These are phyloP conservation scores for Hordeum pubiflorum DNA, from an alignment of 202 grass and related monocot species.

Conservation along the genomic window DNA sequence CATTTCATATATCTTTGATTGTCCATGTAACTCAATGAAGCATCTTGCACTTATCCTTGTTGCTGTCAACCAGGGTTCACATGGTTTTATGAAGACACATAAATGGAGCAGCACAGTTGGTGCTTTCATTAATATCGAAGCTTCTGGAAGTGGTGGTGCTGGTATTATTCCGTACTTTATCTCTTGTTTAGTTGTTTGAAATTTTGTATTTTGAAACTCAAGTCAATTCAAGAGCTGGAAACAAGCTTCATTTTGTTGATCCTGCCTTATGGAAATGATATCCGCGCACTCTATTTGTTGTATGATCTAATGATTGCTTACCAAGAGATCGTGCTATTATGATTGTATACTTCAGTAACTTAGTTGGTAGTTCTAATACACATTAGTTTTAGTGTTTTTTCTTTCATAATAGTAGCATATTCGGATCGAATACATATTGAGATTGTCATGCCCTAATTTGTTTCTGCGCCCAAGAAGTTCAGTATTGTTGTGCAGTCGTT, in stretches of 20 bases:
- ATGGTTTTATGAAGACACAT: slow-evolving; percentile 96
- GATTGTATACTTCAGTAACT: slow-evolving; percentile 1
- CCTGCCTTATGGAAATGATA: slow-evolving; percentile 15
- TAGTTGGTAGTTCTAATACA: background rate
- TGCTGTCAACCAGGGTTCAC: slow-evolving; percentile 60
- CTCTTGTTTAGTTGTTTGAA: slow-evolving; percentile 19
- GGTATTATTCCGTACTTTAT: slow-evolving; percentile 48
- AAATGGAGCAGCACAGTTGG: slow-evolving; percentile 72
- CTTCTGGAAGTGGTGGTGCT: slow-evolving; percentile 86
- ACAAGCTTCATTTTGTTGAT: background rate
- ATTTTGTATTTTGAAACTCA: slow-evolving; percentile 15
- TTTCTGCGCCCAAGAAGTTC: slow-evolving; percentile 8
- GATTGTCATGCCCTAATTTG: background rate
- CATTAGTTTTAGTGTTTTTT: slow-evolving; percentile 5
- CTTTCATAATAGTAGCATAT: slow-evolving; percentile 12
- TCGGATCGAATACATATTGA: background rate
- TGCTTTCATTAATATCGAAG: slow-evolving; percentile 97
- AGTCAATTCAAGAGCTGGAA: background rate
- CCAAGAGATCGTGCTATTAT: background rate
- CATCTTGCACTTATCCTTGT: background rate
- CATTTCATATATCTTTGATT: background rate
- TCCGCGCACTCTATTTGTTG: background rate
- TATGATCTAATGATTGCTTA: slow-evolving; percentile 8
- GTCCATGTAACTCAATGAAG: background rate
- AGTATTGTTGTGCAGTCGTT: background rate